Base-by-base conservation (phyloP, 2,329 filamentous ascomycete genomes). In the Venturia aucupariae region DNA sequence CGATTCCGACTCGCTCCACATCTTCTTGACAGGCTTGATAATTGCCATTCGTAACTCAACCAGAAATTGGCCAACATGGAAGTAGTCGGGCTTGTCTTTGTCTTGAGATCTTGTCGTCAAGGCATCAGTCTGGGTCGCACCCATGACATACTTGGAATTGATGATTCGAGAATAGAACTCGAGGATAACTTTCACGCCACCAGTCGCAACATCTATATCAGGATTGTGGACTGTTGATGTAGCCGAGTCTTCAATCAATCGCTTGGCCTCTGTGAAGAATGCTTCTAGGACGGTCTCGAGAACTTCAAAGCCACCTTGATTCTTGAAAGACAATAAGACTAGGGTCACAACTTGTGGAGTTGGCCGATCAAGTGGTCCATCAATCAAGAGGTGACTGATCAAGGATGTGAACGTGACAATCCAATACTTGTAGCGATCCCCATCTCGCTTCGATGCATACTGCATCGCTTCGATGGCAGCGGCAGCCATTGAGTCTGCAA, bases 251-350 rank as follows among this genome's bases (percentile, higher is more conserved):
- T 55, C 55, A 17, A 48, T 51, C n/a, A 64, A 60, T 22, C 72
- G 74, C 15, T 76, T 74, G 35, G 77, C 76, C 15, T 79, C 76
- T 38, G 82, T 75, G 5, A 74, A 72, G 66, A 80, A 79, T 38
- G 84, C 80, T 8, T 81, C 76, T 62, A 85, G 81, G 69, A 95
- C 94, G 22, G 83, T 81, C 48, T 84, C 79, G 11, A 95, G 81
- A 72, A 86, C 81, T 10, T 86, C 82, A 65, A 99, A 81, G 0
- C 94, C 93, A 46, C 86, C 86, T 60, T 86, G 83, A 66, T 90
- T 87, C 74, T 92, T 93, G 78, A 99, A 97, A 0, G 91, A 89
- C 64, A 92, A 83, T 30, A 99, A 81, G 42, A 97, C 87, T 35
- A 94, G 83, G 54, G 91, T 89, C 67, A 87, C 66, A 19, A 72